A percentile compares a stretch with the other conserved stretches of the same genome.
These are phyloP conservation scores for Aspergillus amoenus DNA, from an alignment of 2,329 filamentous ascomycete genomes.

Conservation along the genomic window DNA sequence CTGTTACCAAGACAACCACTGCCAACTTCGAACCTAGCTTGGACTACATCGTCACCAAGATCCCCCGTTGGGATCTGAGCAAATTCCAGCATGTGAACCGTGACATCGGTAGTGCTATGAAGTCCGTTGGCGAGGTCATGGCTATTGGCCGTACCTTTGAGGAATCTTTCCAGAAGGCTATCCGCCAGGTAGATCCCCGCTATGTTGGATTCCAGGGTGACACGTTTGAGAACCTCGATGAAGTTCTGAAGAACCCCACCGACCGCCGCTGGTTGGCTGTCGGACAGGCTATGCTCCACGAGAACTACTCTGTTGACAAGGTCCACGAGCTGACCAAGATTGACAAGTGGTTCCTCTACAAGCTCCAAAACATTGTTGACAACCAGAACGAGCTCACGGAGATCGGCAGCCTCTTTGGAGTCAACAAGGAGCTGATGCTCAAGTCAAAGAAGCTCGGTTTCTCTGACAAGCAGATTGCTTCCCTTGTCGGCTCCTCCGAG, in stretches of 20 bases:
- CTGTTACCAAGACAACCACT: slow-evolving; percentile 96
- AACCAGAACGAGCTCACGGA: slow-evolving; percentile 82
- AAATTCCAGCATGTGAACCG: slow-evolving; percentile 99
- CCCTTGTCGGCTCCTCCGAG: slow-evolving; percentile 80
- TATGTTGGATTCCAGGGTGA: slow-evolving; percentile 94
- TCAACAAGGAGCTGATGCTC: slow-evolving; percentile 84
- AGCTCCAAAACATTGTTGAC: slow-evolving; percentile 95
- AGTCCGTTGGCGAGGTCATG: slow-evolving; percentile 99
- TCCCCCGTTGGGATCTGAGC: slow-evolving; percentile 94
- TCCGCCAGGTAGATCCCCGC: slow-evolving; percentile 90
- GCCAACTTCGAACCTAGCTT: slow-evolving; percentile 98
- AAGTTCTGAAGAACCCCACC: slow-evolving; percentile 85
- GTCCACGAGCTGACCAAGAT: slow-evolving; percentile 96
- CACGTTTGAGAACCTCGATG: slow-evolving; percentile 89
- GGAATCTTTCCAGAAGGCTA: slow-evolving; percentile 98
- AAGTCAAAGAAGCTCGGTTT: slow-evolving; percentile 98
- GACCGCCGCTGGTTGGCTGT: slow-evolving; percentile 97
- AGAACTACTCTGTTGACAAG: slow-evolving; percentile 88
- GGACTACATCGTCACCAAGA: slow-evolving; percentile 98
- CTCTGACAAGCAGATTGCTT: slow-evolving; percentile 92
- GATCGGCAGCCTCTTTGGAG: slow-evolving; percentile 74
- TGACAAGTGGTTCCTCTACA: slow-evolving; percentile 99
- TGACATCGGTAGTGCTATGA: slow-evolving; percentile 97
- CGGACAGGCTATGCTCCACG: slow-evolving; percentile 95
- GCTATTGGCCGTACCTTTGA: slow-evolving; percentile 98